A percentile compares a stretch with the other conserved stretches of the same genome.
Evolutionary conservation across 371 early-diverging fungal genomes (phyloP).

Genomic region (Globomyces sp.): DNA sequence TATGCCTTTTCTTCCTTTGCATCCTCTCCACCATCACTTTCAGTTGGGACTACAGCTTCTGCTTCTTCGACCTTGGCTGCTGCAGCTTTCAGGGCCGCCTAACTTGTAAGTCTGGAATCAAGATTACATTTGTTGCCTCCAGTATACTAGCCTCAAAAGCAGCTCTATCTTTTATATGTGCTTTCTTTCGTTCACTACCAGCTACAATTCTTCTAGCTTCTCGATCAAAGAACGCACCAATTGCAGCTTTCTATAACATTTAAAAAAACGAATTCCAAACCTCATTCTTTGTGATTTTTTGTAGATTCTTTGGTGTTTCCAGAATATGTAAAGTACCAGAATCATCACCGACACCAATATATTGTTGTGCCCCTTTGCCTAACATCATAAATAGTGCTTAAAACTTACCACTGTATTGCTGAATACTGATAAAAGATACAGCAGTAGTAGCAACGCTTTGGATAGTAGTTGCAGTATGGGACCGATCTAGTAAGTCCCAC

Average conservation of each 20-base stretch:
- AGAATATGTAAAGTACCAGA: conserved; percentile 60
- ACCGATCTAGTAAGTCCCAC: conserved; percentile 57
- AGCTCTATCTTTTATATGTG: conserved; percentile 23
- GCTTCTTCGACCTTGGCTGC: conserved; percentile 21
- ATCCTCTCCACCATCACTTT: conserved; percentile 8
- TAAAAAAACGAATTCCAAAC: conserved; percentile 17
- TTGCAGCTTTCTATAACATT: conserved; percentile 36
- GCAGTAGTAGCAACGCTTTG: conserved; percentile 48
- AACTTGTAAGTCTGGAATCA: neutral
- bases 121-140: conserved; percentile 13
- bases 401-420: conserved; percentile 38
- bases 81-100: conserved; percentile 6
- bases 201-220: conserved; percentile 45
- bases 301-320: conserved; percentile 52
- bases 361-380: conserved; percentile 34
- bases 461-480: conserved; percentile 43
- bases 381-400: conserved; percentile 2
- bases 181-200: conserved; percentile 23
- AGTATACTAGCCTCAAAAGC: conserved; percentile 23
- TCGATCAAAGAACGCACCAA: conserved; percentile 50
- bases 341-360: conserved; percentile 68
- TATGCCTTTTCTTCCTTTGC: conserved; percentile 27
- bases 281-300: conserved; percentile 51
- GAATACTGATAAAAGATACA: conserved; percentile 43
- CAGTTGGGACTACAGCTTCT: conserved; percentile 1